Percentiles rank a stretch among this genome's conserved stretches.
Evolutionary conservation across 2,329 filamentous ascomycete species (phyloP).

Genomic region (Aspergillus latus): DNA sequence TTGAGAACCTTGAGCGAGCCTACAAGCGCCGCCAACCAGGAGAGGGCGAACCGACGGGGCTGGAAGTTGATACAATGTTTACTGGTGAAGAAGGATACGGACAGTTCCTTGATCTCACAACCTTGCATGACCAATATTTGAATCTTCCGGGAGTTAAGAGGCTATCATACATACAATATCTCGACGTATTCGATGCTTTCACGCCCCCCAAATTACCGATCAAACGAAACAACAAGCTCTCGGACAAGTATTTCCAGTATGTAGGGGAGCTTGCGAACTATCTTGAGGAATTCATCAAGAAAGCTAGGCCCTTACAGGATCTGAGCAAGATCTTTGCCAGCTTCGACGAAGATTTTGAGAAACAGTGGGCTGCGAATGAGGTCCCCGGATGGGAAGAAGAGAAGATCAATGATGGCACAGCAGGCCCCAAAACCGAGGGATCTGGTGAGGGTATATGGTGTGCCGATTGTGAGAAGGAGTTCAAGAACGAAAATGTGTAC

Average conservation of each 20-base stretch:
- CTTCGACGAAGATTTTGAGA: constrained; percentile 82
- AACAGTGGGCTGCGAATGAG: constrained; percentile 76
- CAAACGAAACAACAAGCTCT: constrained; percentile 80
- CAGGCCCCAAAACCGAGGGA: constrained; percentile 53
- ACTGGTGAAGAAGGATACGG: constrained; percentile 94
- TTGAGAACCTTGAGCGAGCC: constrained; percentile 90
- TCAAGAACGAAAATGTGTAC: constrained; percentile 94
- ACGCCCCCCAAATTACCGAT: constrained; percentile 69
- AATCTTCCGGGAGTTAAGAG: constrained; percentile 87
- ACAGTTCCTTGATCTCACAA: constrained; percentile 85
- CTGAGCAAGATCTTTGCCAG: constrained; percentile 71
- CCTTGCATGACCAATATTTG: constrained; percentile 80
- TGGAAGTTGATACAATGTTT: constrained; percentile 85
- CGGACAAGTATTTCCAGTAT: constrained; percentile 89
- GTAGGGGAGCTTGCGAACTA: constrained; percentile 77
- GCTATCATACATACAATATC: constrained; percentile 85
- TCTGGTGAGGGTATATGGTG: constrained; percentile 78
- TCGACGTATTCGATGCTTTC: constrained; percentile 88
- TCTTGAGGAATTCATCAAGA: constrained; percentile 81
- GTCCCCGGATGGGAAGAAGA: constrained; percentile 75
- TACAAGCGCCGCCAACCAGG: constrained; percentile 73
- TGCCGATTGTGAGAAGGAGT: constrained; percentile 87
- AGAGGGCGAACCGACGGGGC: constrained; percentile 62
- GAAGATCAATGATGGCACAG: constrained; percentile 38
- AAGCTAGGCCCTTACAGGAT: constrained; percentile 82